Percentiles rank a stretch among this genome's conserved stretches.
Conservation (phyloP, 2,329 filamentous ascomycete genomes). For the Monilinia fructigena region DNA sequence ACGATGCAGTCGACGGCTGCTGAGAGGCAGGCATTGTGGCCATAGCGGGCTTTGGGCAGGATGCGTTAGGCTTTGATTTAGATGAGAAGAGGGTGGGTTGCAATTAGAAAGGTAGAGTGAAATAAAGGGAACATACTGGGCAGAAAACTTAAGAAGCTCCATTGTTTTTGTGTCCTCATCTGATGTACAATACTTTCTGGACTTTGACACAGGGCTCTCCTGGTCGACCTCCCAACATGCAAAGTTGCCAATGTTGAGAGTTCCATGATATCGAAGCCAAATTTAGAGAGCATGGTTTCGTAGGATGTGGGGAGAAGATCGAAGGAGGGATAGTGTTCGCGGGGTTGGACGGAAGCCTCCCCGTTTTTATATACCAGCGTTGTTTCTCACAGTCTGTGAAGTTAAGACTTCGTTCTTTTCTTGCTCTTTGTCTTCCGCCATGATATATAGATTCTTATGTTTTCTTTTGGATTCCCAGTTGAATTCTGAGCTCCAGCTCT, state of each 20-base stretch:
- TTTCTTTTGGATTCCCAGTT: slow-evolving; percentile 10
- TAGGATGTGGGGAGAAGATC: slow-evolving; percentile 32
- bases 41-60: slow-evolving; percentile 26
- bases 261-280: slow-evolving; percentile 35
- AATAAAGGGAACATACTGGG: slow-evolving; percentile 24
- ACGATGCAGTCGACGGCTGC: slow-evolving; percentile 37
- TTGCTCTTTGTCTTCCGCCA: not conserved
- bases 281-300: slow-evolving; percentile 33
- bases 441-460: not conserved
- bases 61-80: not conserved
- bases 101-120: not conserved
- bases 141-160: slow-evolving; percentile 36
- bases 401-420: not conserved
- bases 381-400: slow-evolving; percentile 1
- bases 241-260: slow-evolving; percentile 37
- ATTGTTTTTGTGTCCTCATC: slow-evolving; percentile 32
- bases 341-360: not conserved
- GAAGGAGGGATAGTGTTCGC: slow-evolving; percentile 19
- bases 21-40: slow-evolving; percentile 33
- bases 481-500: not conserved
- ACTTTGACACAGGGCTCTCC: slow-evolving; percentile 30
- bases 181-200: slow-evolving; percentile 33
- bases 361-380: slow-evolving; percentile 17
- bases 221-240: slow-evolving; percentile 35
- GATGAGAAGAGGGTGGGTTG: too few relatives aligned